phyloP scores from a whole-genome alignment of 1,284 basidiomycete species.

The Hortiboletus rubellus region DNA sequence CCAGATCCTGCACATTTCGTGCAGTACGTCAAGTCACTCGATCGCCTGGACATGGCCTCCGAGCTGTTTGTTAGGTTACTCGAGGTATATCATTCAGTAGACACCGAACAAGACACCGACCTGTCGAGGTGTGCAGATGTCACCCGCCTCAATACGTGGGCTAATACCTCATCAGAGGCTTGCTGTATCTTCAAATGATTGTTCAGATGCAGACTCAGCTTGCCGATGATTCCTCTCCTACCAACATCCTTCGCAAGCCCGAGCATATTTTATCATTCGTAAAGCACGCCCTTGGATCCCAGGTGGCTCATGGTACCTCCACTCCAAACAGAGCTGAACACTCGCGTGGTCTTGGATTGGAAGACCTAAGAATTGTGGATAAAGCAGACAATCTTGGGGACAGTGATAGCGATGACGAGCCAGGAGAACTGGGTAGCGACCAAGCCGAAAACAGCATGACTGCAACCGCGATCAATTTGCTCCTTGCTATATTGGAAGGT shows the following conservation, averaged over 20 bases:
- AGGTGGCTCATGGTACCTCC: slow-evolving; percentile 22
- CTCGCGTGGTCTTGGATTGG: slow-evolving; percentile 34
- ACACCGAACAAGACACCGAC: slow-evolving; percentile 44
- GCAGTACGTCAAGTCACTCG: slow-evolving; percentile 59
- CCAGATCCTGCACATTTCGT: slow-evolving; percentile 74
- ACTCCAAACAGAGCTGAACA: slow-evolving; percentile 13
- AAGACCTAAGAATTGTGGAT: slow-evolving; percentile 46
- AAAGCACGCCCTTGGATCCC: slow-evolving; percentile 59
- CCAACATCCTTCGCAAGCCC: slow-evolving; percentile 69
- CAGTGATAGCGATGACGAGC: slow-evolving; percentile 60
- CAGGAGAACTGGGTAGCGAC: slow-evolving; percentile 26
- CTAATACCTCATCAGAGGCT: slow-evolving; percentile 34
- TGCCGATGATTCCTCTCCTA: slow-evolving; percentile 51
- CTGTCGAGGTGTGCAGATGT: slow-evolving; percentile 50
- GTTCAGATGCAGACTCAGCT: slow-evolving; percentile 75
- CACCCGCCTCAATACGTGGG: neutral
- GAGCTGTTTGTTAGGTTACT: slow-evolving; percentile 73
- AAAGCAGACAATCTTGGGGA: slow-evolving; percentile 40
- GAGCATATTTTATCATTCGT: slow-evolving; percentile 78
- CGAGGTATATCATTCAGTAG: slow-evolving; percentile 62
- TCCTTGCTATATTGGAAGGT: slow-evolving; percentile 86
- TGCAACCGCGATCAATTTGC: slow-evolving; percentile 72
- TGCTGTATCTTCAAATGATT: slow-evolving; percentile 76
- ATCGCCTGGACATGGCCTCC: slow-evolving; percentile 67
- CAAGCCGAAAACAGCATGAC: slow-evolving; percentile 60